Percentiles rank a stretch among this genome's conserved stretches.
Evolutionary conservation across 495 filamentous ascomycete genomes (phyloP).

Genomic region (Hypoxylon lienhwacheense): DNA sequence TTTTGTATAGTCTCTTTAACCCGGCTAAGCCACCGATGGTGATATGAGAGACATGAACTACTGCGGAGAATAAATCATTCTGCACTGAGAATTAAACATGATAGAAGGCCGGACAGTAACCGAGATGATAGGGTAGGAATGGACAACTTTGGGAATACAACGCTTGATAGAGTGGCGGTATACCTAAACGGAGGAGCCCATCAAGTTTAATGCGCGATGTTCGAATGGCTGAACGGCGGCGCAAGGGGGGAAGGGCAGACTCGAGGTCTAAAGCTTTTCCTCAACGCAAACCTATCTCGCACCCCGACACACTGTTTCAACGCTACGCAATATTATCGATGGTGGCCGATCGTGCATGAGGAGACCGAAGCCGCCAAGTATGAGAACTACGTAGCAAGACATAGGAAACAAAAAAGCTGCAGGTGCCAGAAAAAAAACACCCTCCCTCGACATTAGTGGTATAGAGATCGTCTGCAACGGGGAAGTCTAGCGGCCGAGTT

Average conservation of each 20-base stretch:
- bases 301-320: constrained; percentile 36
- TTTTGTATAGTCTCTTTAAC: no score
- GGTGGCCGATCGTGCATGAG: constrained; percentile 28
- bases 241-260: constrained; percentile 39
- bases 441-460: constrained; percentile 18
- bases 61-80: constrained; percentile 15
- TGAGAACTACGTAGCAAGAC: constrained; percentile 6
- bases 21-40: constrained; percentile 19
- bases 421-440: constrained; percentile 6
- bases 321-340: constrained; percentile 26
- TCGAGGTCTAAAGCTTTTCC: constrained; percentile 15
- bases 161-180: constrained; percentile 26
- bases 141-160: constrained; percentile 19
- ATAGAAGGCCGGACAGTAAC: constrained; percentile 2
- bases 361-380: not conserved
- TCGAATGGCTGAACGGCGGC: constrained; percentile 26
- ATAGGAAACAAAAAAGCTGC: not conserved
- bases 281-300: constrained; percentile 14
- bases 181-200: constrained; percentile 23
- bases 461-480: constrained; percentile 20
- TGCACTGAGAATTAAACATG: constrained; percentile 10
- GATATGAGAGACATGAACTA: constrained; percentile 22
- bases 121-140: constrained; percentile 24
- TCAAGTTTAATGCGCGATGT: constrained; percentile 20
- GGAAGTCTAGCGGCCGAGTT: constrained; percentile 2